Conservation (phyloP, 2,329 filamentous ascomycete species). For the Epichloe brachyelytri region DNA sequence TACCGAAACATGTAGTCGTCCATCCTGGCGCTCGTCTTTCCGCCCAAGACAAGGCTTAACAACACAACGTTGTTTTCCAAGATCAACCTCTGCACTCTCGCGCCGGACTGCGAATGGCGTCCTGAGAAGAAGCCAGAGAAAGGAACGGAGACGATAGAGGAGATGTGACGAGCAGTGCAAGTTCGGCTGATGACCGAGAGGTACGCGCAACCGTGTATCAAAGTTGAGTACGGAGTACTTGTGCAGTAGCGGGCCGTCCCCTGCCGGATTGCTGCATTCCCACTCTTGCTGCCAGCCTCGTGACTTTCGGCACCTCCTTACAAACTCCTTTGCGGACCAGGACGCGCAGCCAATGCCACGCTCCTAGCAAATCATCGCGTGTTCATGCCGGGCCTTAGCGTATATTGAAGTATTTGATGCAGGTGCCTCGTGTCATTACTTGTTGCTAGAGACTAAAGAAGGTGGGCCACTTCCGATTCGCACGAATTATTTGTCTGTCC, state of each 20-base stretch:
- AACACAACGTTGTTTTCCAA: no score
- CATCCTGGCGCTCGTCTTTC: slow-evolving; percentile 23
- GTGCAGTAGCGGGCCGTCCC: not conserved
- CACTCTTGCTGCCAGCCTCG: not conserved
- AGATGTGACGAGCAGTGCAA: not conserved
- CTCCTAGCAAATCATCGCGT: no score
- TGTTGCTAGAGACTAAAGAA: not conserved
- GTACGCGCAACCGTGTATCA: not conserved
- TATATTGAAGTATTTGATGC: slow-evolving; percentile 3
- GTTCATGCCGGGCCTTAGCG: no score
- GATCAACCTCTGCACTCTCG: no score
- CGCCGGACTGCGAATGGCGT: no score
- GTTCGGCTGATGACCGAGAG: not conserved
- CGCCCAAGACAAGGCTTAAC: not conserved
- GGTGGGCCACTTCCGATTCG: not conserved
- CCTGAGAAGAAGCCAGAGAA: not conserved
- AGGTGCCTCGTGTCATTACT: slow-evolving; percentile 1
- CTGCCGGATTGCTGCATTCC: slow-evolving; percentile 1
- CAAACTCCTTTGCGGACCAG: no score
- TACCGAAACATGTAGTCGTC: slow-evolving; percentile 45
- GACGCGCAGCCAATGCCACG: no score
- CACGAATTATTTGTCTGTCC: not conserved
- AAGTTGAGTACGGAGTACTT: not conserved
- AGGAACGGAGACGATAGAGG: not conserved
- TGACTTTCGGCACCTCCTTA: not conserved